These are phyloP conservation scores for Xylaria flabelliformis DNA, from an alignment of 495 filamentous ascomycete genomes.

Conservation along the genomic window DNA sequence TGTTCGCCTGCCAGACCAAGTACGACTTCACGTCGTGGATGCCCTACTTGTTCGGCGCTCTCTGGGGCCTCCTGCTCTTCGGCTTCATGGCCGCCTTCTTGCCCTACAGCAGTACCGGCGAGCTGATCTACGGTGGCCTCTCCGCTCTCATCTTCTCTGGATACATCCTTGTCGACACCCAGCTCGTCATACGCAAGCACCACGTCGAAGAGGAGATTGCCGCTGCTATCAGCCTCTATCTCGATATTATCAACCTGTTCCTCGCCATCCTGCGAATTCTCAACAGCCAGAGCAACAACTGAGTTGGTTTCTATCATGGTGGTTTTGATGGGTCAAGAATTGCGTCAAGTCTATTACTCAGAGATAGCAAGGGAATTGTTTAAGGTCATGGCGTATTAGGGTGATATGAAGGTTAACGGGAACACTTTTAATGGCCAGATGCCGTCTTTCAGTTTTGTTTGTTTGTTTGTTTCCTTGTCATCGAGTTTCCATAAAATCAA, in stretches of 20 bases:
- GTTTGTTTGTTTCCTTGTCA: not conserved
- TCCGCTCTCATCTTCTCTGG: constrained; percentile 87
- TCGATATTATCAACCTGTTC: constrained; percentile 98
- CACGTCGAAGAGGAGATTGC: constrained; percentile 99
- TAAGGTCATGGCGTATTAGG: not conserved
- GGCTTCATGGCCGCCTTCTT: constrained; percentile 90
- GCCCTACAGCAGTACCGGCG: constrained; percentile 74
- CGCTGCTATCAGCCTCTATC: constrained; percentile 90
- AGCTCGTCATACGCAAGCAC: constrained; percentile 91
- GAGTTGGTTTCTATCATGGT: constrained; percentile 27
- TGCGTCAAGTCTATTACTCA: not conserved
- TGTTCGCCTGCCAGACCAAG: constrained; percentile 97
- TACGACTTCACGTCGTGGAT: constrained; percentile 98
- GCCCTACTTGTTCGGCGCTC: constrained; percentile 88
- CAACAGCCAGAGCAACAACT: constrained; percentile 88
- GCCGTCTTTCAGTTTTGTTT: not conserved
- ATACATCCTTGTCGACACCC: constrained; percentile 95
- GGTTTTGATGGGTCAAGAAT: not conserved
- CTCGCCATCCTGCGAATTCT: constrained; percentile 88
- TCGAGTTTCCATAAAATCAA: not conserved
- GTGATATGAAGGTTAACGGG: not conserved
- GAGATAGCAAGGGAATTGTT: not conserved
- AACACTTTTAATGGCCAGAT: not conserved
- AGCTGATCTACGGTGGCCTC: constrained; percentile 82
- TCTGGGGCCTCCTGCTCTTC: constrained; percentile 91